phyloP scores from a whole-genome alignment of 495 filamentous ascomycete genomes.

The Penicillium turbatum region DNA sequence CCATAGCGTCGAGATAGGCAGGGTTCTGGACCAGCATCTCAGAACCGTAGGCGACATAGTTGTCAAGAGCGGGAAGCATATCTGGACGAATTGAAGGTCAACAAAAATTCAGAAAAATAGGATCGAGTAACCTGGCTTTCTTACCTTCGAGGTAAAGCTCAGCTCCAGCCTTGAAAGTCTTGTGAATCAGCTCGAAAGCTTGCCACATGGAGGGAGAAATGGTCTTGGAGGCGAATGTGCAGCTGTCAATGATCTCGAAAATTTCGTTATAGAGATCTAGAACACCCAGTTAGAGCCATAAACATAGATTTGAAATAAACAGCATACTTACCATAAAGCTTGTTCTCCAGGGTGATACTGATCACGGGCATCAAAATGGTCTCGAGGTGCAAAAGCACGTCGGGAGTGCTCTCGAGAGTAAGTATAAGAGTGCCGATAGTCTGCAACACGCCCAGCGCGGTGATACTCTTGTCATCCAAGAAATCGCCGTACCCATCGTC shows the following conservation, averaged over 20 bases:
- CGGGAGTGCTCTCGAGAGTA: constrained; percentile 92
- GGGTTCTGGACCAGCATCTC: constrained; percentile 74
- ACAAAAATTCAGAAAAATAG: not conserved
- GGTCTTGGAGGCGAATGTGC: constrained; percentile 94
- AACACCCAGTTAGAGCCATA: constrained; percentile 13
- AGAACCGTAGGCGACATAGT: constrained; percentile 89
- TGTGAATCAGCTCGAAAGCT: constrained; percentile 92
- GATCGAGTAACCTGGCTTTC: not conserved
- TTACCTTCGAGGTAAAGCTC: constrained; percentile 85
- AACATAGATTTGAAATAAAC: not conserved
- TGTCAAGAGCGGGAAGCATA: constrained; percentile 96
- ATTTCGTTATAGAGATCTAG: constrained; percentile 89
- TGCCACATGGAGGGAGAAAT: constrained; percentile 98
- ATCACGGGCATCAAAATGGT: constrained; percentile 96
- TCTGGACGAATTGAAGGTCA: constrained; percentile 41
- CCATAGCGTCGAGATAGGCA: constrained; percentile 80
- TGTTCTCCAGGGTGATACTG: constrained; percentile 91
- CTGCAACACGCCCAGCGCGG: constrained; percentile 90
- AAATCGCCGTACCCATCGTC: constrained; percentile 83
- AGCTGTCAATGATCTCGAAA: constrained; percentile 98
- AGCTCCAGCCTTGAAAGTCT: constrained; percentile 93
- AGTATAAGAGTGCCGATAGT: constrained; percentile 97
- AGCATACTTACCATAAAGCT: constrained; percentile 65
- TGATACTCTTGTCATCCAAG: constrained; percentile 97
- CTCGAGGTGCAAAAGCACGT: constrained; percentile 89